phyloP scores from a whole-genome alignment of 306 rosid genomes.

The Purshia tridentata region DNA sequence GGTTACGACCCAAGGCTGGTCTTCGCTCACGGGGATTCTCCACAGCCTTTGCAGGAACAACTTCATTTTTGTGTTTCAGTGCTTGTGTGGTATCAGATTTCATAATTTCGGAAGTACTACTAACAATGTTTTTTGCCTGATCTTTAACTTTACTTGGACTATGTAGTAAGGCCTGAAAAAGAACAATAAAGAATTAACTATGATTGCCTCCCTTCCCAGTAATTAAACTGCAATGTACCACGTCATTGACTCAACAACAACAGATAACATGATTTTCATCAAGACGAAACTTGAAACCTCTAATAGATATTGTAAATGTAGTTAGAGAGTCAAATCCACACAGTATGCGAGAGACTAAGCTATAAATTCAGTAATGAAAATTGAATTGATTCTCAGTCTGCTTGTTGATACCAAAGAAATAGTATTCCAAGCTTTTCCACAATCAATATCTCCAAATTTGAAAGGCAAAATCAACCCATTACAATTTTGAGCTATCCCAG shows the following conservation, averaged over 20 bases:
- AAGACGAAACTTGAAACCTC: neutral
- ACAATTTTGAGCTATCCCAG: neutral
- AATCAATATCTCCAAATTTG: neutral
- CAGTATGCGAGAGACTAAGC: neutral
- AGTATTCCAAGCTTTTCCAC: neutral
- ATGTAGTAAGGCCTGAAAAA: constrained; percentile 42
- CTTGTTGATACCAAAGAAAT: neutral
- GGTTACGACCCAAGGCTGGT: constrained; percentile 70
- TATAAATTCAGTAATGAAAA: neutral
- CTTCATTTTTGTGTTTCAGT: constrained; percentile 23
- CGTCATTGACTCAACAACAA: neutral
- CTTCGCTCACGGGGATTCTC: constrained; percentile 60
- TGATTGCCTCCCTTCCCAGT: neutral
- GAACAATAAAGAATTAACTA: neutral
- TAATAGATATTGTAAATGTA: neutral
- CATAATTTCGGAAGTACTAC: constrained; percentile 24
- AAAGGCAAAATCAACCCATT: neutral
- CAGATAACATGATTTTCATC: neutral
- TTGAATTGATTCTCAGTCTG: neutral
- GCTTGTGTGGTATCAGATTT: constrained; percentile 24
- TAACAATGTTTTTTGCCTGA: constrained; percentile 43
- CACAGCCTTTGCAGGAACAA: constrained; percentile 27
- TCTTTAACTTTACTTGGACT: constrained; percentile 48
- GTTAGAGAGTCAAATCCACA: neutral
- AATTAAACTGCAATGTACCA: neutral